Evolutionary conservation across 768 basidiomycete species (phyloP).

Genomic region (Lactarius akahatsu): DNA sequence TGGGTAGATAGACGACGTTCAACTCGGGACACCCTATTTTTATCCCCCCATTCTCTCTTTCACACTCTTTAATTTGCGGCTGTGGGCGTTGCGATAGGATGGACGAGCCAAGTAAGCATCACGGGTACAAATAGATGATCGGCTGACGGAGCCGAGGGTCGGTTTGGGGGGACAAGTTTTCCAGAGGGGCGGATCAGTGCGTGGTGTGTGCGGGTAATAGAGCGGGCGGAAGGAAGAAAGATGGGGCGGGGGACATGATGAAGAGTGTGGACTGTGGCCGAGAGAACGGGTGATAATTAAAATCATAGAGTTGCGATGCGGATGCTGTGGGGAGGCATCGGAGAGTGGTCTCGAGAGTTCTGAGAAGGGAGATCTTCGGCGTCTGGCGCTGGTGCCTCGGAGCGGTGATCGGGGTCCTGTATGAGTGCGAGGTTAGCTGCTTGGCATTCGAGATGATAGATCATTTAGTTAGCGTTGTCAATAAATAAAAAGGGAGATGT

Average conservation of each 20-base stretch:
- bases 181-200: not conserved
- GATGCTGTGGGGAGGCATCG: slow-evolving; percentile 1
- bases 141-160: not conserved
- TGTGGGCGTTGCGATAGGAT: not conserved
- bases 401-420: not conserved
- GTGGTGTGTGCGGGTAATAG: not conserved
- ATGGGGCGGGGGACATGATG: not conserved
- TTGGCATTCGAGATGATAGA: slow-evolving; percentile 7
- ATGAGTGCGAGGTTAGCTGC: not conserved
- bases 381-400: not conserved
- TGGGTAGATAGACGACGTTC: not conserved
- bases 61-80: too few species aligned
- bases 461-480: not conserved
- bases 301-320: not conserved
- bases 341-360: not conserved
- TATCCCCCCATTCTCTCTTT: not conserved
- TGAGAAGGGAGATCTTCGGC: not conserved
- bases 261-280: not conserved
- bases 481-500: not conserved
- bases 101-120: not conserved
- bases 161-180: not conserved
- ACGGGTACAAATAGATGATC: not conserved
- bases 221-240: not conserved
- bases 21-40: not conserved
- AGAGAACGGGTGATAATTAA: not conserved